These are phyloP conservation scores for Acorus calamus DNA, from an alignment of 106 monocot species.

Conservation along the genomic window DNA sequence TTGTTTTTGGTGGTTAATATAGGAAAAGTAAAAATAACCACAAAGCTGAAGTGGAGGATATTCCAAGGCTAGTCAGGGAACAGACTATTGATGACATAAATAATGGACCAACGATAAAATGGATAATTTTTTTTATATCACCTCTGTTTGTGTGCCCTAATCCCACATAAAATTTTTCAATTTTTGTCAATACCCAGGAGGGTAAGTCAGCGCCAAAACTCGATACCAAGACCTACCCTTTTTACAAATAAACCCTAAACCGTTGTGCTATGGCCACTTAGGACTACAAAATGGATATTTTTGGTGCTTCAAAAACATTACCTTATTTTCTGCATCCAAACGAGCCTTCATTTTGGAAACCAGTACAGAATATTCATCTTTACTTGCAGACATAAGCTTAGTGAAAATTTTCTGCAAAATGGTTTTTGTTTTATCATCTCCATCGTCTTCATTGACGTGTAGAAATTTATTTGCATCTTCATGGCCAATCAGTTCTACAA, in stretches of 20 bases:
- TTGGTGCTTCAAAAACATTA: conserved; percentile 1
- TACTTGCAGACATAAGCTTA: conserved; percentile 62
- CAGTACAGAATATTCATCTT: conserved; percentile 40
- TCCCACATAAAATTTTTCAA: too few relatives aligned
- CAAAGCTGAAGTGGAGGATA: too few relatives aligned
- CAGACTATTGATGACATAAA: neutral
- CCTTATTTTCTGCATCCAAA: conserved; percentile 52
- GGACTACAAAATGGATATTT: too few relatives aligned
- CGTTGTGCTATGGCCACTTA: too few relatives aligned
- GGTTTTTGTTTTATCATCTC: conserved; percentile 23
- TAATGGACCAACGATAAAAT: neutral
- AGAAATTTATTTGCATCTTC: conserved; percentile 29
- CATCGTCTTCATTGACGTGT: conserved; percentile 18
- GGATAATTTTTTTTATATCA: neutral
- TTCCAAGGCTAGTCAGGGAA: too few relatives aligned
- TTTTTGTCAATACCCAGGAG: too few relatives aligned
- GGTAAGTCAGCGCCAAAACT: too few relatives aligned
- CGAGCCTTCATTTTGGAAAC: conserved; percentile 50
- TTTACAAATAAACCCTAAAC: too few relatives aligned
- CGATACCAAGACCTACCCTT: too few relatives aligned
- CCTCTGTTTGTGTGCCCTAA: too few relatives aligned
- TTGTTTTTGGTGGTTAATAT: too few relatives aligned
- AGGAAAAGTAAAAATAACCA: too few relatives aligned
- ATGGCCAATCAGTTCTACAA: conserved; percentile 49
- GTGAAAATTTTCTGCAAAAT: conserved; percentile 53